These are phyloP conservation scores for Fagopyrum tataricum DNA, from an alignment of 148 eudicot species.

Conservation along the genomic window DNA sequence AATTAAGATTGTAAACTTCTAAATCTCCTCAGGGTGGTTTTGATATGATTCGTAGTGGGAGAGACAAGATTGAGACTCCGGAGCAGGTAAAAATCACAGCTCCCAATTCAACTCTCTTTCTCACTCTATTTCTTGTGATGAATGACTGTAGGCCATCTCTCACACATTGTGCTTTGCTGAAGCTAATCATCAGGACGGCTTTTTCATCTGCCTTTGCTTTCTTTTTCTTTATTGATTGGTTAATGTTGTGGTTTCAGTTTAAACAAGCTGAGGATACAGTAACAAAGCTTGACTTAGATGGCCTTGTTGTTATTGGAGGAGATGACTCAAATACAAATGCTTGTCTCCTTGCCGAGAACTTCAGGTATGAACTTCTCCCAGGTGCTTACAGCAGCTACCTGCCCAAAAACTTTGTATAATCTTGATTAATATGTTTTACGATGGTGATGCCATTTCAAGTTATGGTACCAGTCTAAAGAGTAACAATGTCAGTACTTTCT, in stretches of 20 bases:
- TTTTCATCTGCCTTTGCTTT: background rate
- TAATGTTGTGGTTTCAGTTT: constrained; percentile 44
- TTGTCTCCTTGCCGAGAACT: constrained; percentile 94
- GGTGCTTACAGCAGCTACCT: background rate
- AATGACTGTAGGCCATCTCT: too few relatives aligned
- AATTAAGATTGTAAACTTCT: background rate
- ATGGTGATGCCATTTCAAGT: background rate
- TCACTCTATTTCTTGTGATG: background rate
- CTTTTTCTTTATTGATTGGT: constrained; percentile 10
- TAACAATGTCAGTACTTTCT: background rate
- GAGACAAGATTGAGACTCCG: constrained; percentile 99
- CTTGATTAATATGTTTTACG: background rate
- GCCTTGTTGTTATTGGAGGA: constrained; percentile 98
- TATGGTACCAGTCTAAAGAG: background rate
- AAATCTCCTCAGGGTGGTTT: constrained; percentile 71
- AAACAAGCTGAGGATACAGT: constrained; percentile 96
- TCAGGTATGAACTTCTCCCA: constrained; percentile 40
- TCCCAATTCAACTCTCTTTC: background rate
- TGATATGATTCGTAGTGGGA: constrained; percentile 96
- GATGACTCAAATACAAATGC: constrained; percentile 99
- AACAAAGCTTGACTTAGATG: constrained; percentile 83
- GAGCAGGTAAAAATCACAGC: constrained; percentile 53
- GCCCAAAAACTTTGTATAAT: background rate
- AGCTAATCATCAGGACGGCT: background rate
- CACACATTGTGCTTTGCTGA: too few relatives aligned